phyloP scores from a whole-genome alignment of 78 protist genomes.

The Dictyostelium citrinum region DNA sequence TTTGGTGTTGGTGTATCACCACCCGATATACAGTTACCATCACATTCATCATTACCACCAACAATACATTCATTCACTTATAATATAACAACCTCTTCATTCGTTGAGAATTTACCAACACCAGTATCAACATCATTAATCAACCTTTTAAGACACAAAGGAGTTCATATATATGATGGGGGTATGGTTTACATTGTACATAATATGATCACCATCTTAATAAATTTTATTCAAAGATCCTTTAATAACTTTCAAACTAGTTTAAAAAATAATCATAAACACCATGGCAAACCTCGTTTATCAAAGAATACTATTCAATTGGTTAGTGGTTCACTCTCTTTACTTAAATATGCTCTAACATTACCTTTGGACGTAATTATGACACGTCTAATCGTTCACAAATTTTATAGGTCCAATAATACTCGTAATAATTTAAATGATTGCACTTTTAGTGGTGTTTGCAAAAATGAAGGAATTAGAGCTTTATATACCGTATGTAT shows the following conservation, averaged over 20 bases:
- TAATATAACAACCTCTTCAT: neutral
- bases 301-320: neutral
- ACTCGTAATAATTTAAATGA: neutral
- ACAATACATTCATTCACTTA: neutral
- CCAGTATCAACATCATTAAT: neutral
- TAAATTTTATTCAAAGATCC: conserved; percentile 40
- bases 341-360: conserved; percentile 35
- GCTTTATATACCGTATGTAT: conserved; percentile 39
- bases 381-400: conserved; percentile 53
- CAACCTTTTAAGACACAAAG: conserved; percentile 31
- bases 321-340: neutral
- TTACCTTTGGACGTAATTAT: conserved; percentile 62
- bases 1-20: neutral
- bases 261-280: neutral
- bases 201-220: conserved; percentile 28
- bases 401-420: conserved; percentile 20
- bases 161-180: conserved; percentile 61
- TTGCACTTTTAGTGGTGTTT: conserved; percentile 53
- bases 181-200: conserved; percentile 51
- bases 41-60: neutral
- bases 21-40: neutral
- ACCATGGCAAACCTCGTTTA: neutral
- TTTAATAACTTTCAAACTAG: neutral
- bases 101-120: neutral
- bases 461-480: conserved; percentile 50